Base-by-base conservation (phyloP, 495 filamentous ascomycete species). In the Coniosporium apollinis region DNA sequence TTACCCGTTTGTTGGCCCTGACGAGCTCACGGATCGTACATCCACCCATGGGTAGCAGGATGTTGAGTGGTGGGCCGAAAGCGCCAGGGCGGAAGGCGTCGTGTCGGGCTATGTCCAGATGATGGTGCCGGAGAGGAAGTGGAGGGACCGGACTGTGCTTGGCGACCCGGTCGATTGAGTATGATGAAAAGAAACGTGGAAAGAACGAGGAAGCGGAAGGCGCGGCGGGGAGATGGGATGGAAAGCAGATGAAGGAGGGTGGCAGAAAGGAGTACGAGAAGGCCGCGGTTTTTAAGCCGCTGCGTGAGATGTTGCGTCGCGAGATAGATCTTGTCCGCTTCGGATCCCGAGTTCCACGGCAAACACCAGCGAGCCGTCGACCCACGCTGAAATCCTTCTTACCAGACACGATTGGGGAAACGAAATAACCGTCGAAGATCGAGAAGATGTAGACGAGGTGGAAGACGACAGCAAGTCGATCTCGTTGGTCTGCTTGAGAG, bases 351-450 rank as follows among this genome's bases (percentile, higher is more conserved):
- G n/a, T n/a, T n/a, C n/a, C n/a, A n/a, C n/a, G n/a, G n/a, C n/a
- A n/a, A n/a, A n/a, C n/a, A n/a, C n/a, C n/a, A n/a, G n/a, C n/a
- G n/a, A n/a, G n/a, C n/a, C n/a, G n/a, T n/a, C n/a, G n/a, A n/a
- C 89, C 89, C 96, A 89, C 66, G 22, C 57, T 58, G 59, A 80
- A 87, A 34, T 81, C 66, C 45, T 66, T 70, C 91, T 96, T 96
- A 48, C 91, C 91, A 67, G 73, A 78, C 24, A 96, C 91, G 45
- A 99, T 91, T n/a, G 91, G 91, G 50, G 85, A 94, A 44, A 94
- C 83, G 54, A 99, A 99, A 60, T 99, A 99, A 43, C 96, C 91
- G 54, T 96, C 91, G 57, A 99, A 99, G 44, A 99, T 99, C 22
- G 87, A 94, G 48, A 74, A 84, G 41, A 89, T 78, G 60, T 99